phyloP scores from a whole-genome alignment of 495 filamentous ascomycete genomes.

The Xylaria acuta region DNA sequence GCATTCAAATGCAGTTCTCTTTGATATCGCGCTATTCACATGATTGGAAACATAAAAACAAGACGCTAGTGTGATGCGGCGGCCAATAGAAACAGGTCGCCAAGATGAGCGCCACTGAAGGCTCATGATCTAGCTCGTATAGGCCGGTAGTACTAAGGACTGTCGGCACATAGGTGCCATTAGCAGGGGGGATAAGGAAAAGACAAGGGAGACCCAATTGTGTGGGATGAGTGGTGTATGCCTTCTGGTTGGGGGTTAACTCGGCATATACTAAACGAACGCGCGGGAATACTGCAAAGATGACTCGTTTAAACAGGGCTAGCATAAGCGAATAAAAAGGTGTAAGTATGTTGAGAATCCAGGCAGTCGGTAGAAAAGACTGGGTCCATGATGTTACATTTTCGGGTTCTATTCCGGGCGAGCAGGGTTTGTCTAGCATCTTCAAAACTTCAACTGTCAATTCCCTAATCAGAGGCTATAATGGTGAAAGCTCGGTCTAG shows the following conservation, averaged over 20 bases:
- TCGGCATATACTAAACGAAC: neutral
- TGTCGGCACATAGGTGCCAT: neutral
- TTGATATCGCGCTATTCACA: neutral
- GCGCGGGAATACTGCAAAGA: neutral
- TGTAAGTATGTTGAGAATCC: neutral
- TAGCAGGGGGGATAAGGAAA: neutral
- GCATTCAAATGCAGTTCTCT: too few relatives aligned
- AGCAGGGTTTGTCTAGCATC: neutral
- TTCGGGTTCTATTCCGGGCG: neutral
- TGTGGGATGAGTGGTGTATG: neutral
- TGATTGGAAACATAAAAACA: neutral
- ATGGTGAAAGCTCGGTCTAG: neutral
- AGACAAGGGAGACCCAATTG: too few relatives aligned
- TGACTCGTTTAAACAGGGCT: neutral
- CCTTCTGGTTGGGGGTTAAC: neutral
- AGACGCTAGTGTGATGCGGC: neutral
- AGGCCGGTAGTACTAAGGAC: neutral
- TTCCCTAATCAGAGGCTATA: neutral
- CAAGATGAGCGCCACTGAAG: neutral
- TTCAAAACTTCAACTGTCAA: neutral
- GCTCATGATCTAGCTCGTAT: neutral
- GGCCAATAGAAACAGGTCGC: neutral
- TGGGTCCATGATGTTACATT: neutral
- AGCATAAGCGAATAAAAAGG: neutral
- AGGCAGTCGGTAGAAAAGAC: slow-evolving; percentile 7